phyloP scores from a whole-genome alignment of 345 rosid species.

The Eucalyptus polybractea region DNA sequence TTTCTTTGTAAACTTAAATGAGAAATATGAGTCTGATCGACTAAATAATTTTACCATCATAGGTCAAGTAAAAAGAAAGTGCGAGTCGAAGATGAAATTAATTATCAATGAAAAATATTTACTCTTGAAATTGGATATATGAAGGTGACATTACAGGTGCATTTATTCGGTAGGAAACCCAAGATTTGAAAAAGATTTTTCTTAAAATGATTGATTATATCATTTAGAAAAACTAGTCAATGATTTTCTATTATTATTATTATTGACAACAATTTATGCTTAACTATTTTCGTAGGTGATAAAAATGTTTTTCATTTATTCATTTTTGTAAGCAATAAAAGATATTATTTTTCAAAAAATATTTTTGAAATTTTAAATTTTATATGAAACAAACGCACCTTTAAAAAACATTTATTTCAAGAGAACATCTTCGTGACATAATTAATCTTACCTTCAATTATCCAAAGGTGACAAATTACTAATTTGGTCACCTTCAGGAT shows the following conservation, averaged over 20 bases:
- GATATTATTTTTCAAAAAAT: too few species aligned
- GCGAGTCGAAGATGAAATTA: background rate
- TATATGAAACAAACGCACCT: too few species aligned
- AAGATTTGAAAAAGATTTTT: background rate
- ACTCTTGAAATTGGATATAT: background rate
- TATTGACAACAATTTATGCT: too few species aligned
- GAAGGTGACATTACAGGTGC: too few species aligned
- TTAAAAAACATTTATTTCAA: background rate
- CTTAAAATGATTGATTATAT: background rate
- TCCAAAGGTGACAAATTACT: background rate
- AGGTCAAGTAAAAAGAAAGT: background rate
- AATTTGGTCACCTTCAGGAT: background rate
- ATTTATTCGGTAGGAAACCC: background rate
- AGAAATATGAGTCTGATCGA: background rate
- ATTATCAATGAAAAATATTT: background rate
- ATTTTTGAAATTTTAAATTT: too few species aligned
- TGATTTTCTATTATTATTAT: too few species aligned
- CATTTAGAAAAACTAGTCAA: background rate
- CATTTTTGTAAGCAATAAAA: too few species aligned
- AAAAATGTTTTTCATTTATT: too few species aligned
- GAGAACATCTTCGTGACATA: background rate
- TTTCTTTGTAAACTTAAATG: background rate
- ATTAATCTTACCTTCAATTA: background rate
- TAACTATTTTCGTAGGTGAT: background rate
- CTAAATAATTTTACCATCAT: too few species aligned